Evolutionary conservation across 192 early-diverging fungal genomes (phyloP).

Genomic region (Backusella sp.): DNA sequence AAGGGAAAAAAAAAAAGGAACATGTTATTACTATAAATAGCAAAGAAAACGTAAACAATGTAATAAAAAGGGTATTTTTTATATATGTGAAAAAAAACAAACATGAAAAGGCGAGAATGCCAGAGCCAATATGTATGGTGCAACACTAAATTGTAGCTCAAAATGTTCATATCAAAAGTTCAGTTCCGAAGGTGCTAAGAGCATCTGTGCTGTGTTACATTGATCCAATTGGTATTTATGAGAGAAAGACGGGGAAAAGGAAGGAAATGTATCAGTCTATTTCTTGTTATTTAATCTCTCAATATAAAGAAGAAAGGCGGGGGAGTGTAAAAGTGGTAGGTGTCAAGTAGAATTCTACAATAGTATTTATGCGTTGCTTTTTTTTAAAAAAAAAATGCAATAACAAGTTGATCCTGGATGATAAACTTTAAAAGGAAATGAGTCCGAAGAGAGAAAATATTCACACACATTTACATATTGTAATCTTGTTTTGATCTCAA

Average conservation of each 20-base stretch:
- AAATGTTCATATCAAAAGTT: too few relatives aligned
- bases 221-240: neutral
- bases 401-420: neutral
- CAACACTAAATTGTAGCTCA: too few relatives aligned
- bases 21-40: too few relatives aligned
- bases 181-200: neutral
- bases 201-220: neutral
- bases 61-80: too few relatives aligned
- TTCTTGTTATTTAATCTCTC: neutral
- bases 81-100: too few relatives aligned
- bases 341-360: neutral
- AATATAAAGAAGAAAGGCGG: too few relatives aligned
- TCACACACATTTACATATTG: neutral
- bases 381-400: neutral
- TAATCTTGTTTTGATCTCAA: too few relatives aligned
- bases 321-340: neutral
- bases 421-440: slow-evolving; percentile 7
- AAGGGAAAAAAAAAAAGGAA: too few relatives aligned
- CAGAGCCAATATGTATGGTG: too few relatives aligned
- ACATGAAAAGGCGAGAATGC: too few relatives aligned
- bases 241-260: neutral
- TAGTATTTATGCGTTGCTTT: neutral
- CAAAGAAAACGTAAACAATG: too few relatives aligned
- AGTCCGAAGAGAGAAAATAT: neutral
- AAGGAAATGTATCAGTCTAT: neutral